A percentile compares a stretch with the other conserved stretches of the same genome.
phyloP scores from a whole-genome alignment of 2,329 filamentous ascomycete species.

The Lasiodiplodia sp. region DNA sequence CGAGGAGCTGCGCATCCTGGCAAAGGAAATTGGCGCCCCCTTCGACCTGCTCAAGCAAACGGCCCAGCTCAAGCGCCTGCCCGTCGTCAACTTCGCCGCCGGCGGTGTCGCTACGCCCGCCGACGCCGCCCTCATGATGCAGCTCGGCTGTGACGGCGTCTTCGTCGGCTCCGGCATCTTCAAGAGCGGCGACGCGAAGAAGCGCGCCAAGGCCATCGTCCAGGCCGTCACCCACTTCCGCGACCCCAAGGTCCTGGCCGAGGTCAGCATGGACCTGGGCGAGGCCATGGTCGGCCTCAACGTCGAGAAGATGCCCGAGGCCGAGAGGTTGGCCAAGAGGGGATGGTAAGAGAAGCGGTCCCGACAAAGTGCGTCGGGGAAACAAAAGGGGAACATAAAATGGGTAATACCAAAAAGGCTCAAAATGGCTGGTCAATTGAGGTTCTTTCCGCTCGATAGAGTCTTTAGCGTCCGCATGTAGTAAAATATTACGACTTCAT shows the following conservation, averaged over 20 bases:
- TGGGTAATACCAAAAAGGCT: neutral
- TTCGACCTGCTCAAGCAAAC: conserved; percentile 84
- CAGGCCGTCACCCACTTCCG: conserved; percentile 90
- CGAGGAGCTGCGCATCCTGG: conserved; percentile 77
- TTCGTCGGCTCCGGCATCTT: conserved; percentile 98
- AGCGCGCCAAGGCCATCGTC: conserved; percentile 93
- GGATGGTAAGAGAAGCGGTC: conserved; percentile 73
- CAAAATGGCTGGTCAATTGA: neutral
- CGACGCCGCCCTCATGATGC: conserved; percentile 98
- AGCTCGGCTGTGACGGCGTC: conserved; percentile 95
- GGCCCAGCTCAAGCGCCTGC: conserved; percentile 83
- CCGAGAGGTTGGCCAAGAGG: conserved; percentile 82
- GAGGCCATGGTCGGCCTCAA: conserved; percentile 99
- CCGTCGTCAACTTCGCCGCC: conserved; percentile 97
- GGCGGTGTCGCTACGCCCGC: conserved; percentile 99
- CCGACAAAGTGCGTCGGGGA: neutral
- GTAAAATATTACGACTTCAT: neutral
- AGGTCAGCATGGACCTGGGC: conserved; percentile 87
- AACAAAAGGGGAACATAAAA: neutral
- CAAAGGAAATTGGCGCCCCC: conserved; percentile 81
- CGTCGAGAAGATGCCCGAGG: conserved; percentile 76
- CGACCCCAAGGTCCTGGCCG: conserved; percentile 83
- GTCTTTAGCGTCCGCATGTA: neutral
- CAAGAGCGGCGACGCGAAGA: conserved; percentile 89
- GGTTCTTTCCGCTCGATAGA: neutral